Evolutionary conservation across 768 basidiomycete species (phyloP), one percentile per base, ranked within the genome.

Genomic region (Pulveroboletus sp.): DNA sequence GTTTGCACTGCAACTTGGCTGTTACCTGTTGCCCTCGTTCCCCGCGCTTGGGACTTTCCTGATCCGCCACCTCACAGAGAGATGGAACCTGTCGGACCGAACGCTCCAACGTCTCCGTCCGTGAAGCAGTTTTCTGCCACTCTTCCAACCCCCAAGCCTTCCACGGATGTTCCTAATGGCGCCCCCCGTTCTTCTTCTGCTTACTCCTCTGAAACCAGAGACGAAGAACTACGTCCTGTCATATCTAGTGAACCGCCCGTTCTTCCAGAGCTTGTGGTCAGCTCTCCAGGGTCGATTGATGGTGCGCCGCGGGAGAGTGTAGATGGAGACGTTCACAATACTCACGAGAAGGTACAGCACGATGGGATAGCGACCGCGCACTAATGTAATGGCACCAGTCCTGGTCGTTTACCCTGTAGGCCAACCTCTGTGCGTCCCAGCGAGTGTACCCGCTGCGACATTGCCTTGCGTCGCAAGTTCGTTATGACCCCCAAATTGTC

Each of bases 1-100:
- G 82, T 93, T 31, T 90, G 91, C 61, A 86, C 89, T 43, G 86
- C 91, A 6, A 94, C 91, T n/a, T 93, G 91, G 86, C 77, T 90
- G 43, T 79, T 91, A 76, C 89, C 89, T 18, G 79, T 82, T 44
- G 89, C 89, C 4, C 71, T 91, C 69, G 80, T 86, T 42, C 83
- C 89, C 36, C 83, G 84, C 24, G 71, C 89, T 33, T 92, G 89
- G 89, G 89, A 92, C 64, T 91, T 80, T 52, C 50, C 81, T 47
- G 72, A 82, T 32, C 65, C 71, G 6, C 52, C 50, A 0, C 69
- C 74, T 71, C 39, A 65, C 67, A 21, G 49, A 35, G 61, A 64
- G 48, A 27, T 28, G 8, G 44, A 24, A 21, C 26, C 46, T n/a
- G 46, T 39, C n/a, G 49, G 54, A 18, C 54, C 61, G 24, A 58